Conservation (phyloP, 1,284 basidiomycete species). For the Melampsora larici-populina region DNA sequence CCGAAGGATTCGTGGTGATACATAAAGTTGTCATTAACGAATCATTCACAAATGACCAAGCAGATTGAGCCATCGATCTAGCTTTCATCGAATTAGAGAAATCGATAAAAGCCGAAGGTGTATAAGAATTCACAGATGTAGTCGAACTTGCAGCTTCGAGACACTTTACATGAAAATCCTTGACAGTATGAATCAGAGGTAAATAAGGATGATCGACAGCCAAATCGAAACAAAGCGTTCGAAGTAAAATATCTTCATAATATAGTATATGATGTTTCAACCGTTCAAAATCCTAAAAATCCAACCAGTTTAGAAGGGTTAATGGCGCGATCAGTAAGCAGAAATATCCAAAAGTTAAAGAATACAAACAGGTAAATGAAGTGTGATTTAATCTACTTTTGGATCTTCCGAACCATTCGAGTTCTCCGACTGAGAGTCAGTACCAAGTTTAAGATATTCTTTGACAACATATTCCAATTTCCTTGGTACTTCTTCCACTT, state of each 20-base stretch:
- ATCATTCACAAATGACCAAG: conserved; percentile 42
- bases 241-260: conserved; percentile 49
- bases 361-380: too few species aligned
- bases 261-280: conserved; percentile 46
- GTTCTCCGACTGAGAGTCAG: conserved; percentile 21
- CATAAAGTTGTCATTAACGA: conserved; percentile 37
- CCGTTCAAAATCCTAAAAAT: conserved; percentile 37
- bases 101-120: neutral
- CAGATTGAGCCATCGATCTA: conserved; percentile 37
- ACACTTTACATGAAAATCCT: conserved; percentile 4
- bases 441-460: conserved; percentile 43
- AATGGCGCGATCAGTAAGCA: neutral
- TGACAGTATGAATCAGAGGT: conserved; percentile 21
- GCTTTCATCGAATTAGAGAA: conserved; percentile 28
- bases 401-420: conserved; percentile 8
- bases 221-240: conserved; percentile 49
- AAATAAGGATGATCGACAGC: conserved; percentile 48
- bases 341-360: too few species aligned
- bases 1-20: conserved; percentile 18
- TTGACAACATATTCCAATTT: conserved; percentile 46
- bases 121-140: neutral
- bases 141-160: neutral
- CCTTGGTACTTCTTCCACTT: conserved; percentile 48
- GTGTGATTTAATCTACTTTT: conserved; percentile 18
- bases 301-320: neutral